Evolutionary conservation across 1,284 basidiomycete genomes (phyloP), one percentile per base, ranked within the genome.

Genomic region (Trichosporon faecale): DNA sequence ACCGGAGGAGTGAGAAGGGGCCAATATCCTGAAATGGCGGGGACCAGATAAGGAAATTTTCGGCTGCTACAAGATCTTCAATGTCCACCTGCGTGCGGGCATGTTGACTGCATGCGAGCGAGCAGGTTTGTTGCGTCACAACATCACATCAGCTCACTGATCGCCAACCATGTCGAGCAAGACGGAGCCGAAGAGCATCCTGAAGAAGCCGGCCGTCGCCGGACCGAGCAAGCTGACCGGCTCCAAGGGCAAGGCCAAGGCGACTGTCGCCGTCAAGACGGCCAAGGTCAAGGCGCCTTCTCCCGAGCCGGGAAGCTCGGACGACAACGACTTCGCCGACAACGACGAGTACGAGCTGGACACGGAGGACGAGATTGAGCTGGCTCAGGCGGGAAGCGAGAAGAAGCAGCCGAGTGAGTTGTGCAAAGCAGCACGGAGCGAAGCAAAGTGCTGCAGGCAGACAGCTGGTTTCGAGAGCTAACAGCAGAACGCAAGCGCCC

Each of bases 401-500:
- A 67, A 73, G 67, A 72, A 73, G 69, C 61, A 67, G 3, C 63
- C 66, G 33, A 73, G 73, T 72, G 66, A 61, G 69, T 66, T 2
- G 18, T n/a, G n/a, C n/a, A n/a, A n/a, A n/a, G n/a, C n/a, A n/a
- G n/a, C n/a, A n/a, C n/a, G n/a, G n/a, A n/a, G n/a, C n/a, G n/a
- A n/a, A n/a, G n/a, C n/a, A n/a, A n/a, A n/a, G n/a, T n/a, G n/a
- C n/a, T n/a, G n/a, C n/a, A n/a, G n/a, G n/a, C n/a, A n/a, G n/a
- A n/a, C n/a, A n/a, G n/a, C n/a, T n/a, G n/a, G n/a, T n/a, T n/a
- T n/a, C n/a, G n/a, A n/a, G n/a, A 31, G 31, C 66, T 66, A 25
- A 68, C 71, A 35, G 5, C 73, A 83, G 81, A 84, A 70, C 74
- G 80, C 66, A 84, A 84, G 75, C 72, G 77, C 46, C 72, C 78